Percentiles rank a stretch among this genome's conserved stretches.
phyloP scores from a whole-genome alignment of 202 grass and related monocot species.

The Schoenoplectus tabernaemontani region DNA sequence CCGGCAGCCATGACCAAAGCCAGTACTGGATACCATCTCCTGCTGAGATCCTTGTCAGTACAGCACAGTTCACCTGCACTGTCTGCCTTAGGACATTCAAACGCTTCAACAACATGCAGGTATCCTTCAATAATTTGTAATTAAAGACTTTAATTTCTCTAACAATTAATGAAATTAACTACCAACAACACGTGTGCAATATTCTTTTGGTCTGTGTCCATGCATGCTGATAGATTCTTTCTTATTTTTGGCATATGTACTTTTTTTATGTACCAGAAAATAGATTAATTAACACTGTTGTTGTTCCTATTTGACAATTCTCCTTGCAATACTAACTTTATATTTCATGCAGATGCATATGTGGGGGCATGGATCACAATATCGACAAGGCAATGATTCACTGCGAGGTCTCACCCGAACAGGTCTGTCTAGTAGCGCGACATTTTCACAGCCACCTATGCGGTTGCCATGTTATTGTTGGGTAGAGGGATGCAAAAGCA shows the following conservation, averaged over 20 bases:
- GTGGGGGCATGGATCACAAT: slow-evolving; percentile 97
- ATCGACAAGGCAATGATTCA: slow-evolving; percentile 72
- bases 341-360: slow-evolving; percentile 67
- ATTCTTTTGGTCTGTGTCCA: neutral
- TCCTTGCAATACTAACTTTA: no score
- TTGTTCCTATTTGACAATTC: neutral
- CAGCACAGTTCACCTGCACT: slow-evolving; percentile 82
- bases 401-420: slow-evolving; percentile 34
- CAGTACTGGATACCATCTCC: slow-evolving; percentile 97
- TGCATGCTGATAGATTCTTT: neutral
- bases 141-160: neutral
- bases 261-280: neutral
- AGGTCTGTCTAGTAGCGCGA: slow-evolving; percentile 4
- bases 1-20: slow-evolving; percentile 19
- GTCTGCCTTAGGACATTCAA: slow-evolving; percentile 95
- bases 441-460: slow-evolving; percentile 55
- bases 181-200: neutral
- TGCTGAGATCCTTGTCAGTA: slow-evolving; percentile 87
- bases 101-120: slow-evolving; percentile 99
- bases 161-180: neutral
- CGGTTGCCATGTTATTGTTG: slow-evolving; percentile 89
- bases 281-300: neutral
- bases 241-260: neutral
- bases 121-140: neutral
- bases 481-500: slow-evolving; percentile 77